These are phyloP conservation scores for Nepenthes gracilis DNA, from an alignment of 148 eudicot genomes.

Conservation along the genomic window DNA sequence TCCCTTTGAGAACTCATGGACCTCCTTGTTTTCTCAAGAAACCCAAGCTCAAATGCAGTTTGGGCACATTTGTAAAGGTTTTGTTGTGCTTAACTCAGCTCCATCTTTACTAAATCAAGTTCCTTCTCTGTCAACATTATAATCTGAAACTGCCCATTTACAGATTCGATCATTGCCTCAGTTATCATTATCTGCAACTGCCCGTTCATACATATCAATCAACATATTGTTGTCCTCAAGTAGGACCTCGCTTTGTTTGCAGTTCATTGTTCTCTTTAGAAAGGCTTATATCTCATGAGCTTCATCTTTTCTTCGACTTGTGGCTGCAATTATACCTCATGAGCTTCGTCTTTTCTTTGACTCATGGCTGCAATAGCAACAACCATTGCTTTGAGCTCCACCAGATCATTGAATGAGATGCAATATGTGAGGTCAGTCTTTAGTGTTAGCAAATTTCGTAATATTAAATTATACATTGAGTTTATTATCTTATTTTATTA, in stretches of 20 bases:
- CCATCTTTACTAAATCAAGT: slow-evolving; percentile 28
- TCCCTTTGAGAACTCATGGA: slow-evolving; percentile 39
- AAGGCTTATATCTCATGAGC: slow-evolving; percentile 73
- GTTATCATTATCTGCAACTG: slow-evolving; percentile 33
- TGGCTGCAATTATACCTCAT: slow-evolving; percentile 33
- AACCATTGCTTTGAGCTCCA: slow-evolving; percentile 82
- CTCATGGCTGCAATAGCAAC: slow-evolving; percentile 92
- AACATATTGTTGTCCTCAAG: slow-evolving; percentile 82
- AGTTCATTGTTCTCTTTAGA: slow-evolving; percentile 88
- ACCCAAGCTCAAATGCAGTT: slow-evolving; percentile 22
- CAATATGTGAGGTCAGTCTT: too few relatives aligned
- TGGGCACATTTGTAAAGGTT: slow-evolving; percentile 44
- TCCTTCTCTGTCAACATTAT: slow-evolving; percentile 4
- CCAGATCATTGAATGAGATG: slow-evolving; percentile 41
- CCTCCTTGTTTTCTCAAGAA: slow-evolving; percentile 53
- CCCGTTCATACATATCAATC: slow-evolving; percentile 79
- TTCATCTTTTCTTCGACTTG: slow-evolving; percentile 90
- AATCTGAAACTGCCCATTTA: too few relatives aligned
- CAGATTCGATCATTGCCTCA: slow-evolving; percentile 9
- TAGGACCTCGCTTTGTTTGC: slow-evolving; percentile 56
- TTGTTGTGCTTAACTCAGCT: slow-evolving; percentile 48
- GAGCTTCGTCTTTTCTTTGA: slow-evolving; percentile 96
- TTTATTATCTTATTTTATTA: too few relatives aligned
- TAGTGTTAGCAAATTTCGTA: too few relatives aligned
- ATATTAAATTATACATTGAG: too few relatives aligned